A percentile compares a stretch with the other conserved stretches of the same genome.
phyloP scores from a whole-genome alignment of 371 early-diverging fungal species.

The Apophysomyces trapeziformis region DNA sequence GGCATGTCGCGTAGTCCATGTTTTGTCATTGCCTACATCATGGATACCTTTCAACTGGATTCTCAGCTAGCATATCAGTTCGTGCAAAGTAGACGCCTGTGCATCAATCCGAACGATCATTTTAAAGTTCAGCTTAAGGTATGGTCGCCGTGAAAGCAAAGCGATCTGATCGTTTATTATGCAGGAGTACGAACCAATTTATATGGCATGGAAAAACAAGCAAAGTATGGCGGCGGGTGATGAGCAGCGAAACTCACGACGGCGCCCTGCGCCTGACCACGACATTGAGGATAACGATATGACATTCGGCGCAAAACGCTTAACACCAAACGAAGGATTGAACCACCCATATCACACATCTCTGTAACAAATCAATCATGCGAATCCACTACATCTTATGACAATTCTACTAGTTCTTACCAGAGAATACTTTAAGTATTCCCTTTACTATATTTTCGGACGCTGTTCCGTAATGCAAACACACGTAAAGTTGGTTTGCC shows the following conservation, averaged over 20 bases:
- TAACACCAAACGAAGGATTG: constrained; percentile 12
- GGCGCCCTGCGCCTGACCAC: constrained; percentile 61
- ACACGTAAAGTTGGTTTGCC: too few relatives aligned
- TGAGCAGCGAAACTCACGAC: constrained; percentile 49
- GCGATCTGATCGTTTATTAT: background rate
- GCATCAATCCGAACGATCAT: constrained; percentile 84
- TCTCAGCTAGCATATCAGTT: constrained; percentile 76
- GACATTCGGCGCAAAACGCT: constrained; percentile 21
- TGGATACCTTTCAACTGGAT: constrained; percentile 70
- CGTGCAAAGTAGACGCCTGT: constrained; percentile 84
- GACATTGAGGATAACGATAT: constrained; percentile 37
- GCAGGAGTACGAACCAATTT: constrained; percentile 84
- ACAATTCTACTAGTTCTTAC: too few relatives aligned
- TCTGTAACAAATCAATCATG: background rate
- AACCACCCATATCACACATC: background rate
- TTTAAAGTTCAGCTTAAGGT: constrained; percentile 84
- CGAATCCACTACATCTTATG: background rate
- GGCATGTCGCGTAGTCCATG: constrained; percentile 87
- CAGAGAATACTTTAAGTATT: too few relatives aligned
- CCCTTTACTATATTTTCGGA: too few relatives aligned
- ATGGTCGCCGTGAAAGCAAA: constrained; percentile 14
- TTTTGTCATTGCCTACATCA: constrained; percentile 89
- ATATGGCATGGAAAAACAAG: constrained; percentile 58
- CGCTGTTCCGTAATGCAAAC: too few relatives aligned
- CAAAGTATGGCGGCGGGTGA: constrained; percentile 41